Percentiles rank a stretch among this genome's conserved stretches.
phyloP scores from a whole-genome alignment of 164 flowering plant species.

The Dillenia suffruticosa region DNA sequence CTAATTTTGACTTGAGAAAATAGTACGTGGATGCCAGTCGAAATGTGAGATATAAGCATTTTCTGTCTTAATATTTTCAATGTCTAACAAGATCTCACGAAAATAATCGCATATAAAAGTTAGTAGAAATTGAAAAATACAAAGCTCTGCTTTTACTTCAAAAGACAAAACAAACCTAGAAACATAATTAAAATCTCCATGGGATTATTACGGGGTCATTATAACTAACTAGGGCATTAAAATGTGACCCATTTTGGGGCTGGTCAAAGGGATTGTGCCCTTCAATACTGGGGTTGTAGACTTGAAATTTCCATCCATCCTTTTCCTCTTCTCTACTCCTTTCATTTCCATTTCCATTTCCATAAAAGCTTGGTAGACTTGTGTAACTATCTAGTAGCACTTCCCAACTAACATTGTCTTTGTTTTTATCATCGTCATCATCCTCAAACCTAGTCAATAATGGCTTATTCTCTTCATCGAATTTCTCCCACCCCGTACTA shows the following conservation, averaged over 20 bases:
- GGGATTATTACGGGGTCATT: too few species aligned
- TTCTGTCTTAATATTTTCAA: too few species aligned
- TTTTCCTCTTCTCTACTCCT: not conserved
- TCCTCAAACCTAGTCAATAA: slow-evolving; percentile 2
- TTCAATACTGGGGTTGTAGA: slow-evolving; percentile 8
- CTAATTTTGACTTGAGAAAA: too few species aligned
- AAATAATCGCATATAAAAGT: too few species aligned
- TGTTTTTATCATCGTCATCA: slow-evolving; percentile 23
- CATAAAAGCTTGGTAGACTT: not conserved
- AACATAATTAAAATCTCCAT: too few species aligned
- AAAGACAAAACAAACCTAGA: too few species aligned
- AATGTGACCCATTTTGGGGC: not conserved
- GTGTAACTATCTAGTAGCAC: slow-evolving; percentile 43
- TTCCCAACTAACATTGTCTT: slow-evolving; percentile 40
- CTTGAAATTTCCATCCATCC: slow-evolving; percentile 21
- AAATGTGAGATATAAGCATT: too few species aligned
- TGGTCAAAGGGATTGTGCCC: slow-evolving; percentile 12
- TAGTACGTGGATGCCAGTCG: too few species aligned
- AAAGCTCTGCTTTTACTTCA: too few species aligned
- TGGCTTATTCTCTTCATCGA: slow-evolving; percentile 24
- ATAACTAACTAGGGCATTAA: too few species aligned
- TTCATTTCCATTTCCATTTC: not conserved
- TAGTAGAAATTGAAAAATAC: too few species aligned
- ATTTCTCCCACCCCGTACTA: slow-evolving; percentile 28
- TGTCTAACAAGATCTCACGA: too few species aligned